phyloP scores from a whole-genome alignment of 768 basidiomycete genomes.

The Clavaria fumosa region DNA sequence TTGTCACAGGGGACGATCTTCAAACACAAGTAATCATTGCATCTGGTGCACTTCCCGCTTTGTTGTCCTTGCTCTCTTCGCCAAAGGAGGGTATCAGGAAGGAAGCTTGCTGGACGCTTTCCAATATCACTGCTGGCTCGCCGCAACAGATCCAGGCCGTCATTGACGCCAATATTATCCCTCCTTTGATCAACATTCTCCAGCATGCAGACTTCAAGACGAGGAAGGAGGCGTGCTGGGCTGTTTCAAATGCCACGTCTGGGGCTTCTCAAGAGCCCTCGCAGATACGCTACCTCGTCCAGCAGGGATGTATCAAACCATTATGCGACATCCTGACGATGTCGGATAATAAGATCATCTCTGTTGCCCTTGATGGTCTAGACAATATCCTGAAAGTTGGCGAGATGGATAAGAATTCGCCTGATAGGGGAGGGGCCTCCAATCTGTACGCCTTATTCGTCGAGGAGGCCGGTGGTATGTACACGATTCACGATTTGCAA shows the following conservation, averaged over 20 bases:
- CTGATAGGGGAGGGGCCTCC: conserved; percentile 63
- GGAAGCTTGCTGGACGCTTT: conserved; percentile 99
- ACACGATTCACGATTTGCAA: conserved; percentile 96
- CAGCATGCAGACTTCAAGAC: conserved; percentile 98
- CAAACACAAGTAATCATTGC: conserved; percentile 99
- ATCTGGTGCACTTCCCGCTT: conserved; percentile 89
- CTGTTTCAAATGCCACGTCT: conserved; percentile 96
- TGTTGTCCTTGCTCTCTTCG: conserved; percentile 83
- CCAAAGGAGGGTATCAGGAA: conserved; percentile 98
- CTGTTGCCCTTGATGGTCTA: conserved; percentile 92
- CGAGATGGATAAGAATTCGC: conserved; percentile 79
- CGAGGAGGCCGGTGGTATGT: conserved; percentile 98
- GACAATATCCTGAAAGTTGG: conserved; percentile 98
- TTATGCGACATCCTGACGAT: conserved; percentile 90
- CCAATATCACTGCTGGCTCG: conserved; percentile 94
- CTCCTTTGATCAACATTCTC: conserved; percentile 96
- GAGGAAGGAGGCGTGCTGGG: conserved; percentile 99
- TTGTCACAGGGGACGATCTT: conserved; percentile 97
- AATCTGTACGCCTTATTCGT: conserved; percentile 93
- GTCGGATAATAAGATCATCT: conserved; percentile 99
- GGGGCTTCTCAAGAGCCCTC: conserved; percentile 92
- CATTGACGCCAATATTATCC: conserved; percentile 96
- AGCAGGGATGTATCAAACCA: conserved; percentile 97
- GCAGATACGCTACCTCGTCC: conserved; percentile 95
- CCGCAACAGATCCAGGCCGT: conserved; percentile 95